Evolutionary conservation across 1,284 basidiomycete genomes (phyloP).

Genomic region (Sphagnurus paluster): DNA sequence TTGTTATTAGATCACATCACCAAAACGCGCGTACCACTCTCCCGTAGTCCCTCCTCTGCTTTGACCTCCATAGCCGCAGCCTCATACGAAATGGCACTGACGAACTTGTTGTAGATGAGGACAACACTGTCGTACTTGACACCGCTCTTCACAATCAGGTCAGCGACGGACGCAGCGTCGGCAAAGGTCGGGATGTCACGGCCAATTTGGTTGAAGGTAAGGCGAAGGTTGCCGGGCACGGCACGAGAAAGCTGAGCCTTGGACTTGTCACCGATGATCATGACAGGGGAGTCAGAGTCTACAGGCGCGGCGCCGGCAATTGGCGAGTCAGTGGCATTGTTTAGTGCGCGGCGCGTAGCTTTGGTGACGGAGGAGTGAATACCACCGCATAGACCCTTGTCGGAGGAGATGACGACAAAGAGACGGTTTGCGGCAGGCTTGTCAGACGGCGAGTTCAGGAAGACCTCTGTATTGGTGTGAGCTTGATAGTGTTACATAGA

Average conservation of each 20-base stretch:
- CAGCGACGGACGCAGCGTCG: constrained; percentile 92
- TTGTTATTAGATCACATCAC: neutral
- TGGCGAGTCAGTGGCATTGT: constrained; percentile 53
- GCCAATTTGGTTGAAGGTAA: constrained; percentile 98
- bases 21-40: constrained; percentile 60
- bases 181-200: constrained; percentile 97
- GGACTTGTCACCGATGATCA: constrained; percentile 97
- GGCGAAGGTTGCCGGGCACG: constrained; percentile 66
- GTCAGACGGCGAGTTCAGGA: constrained; percentile 69
- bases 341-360: constrained; percentile 73
- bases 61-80: constrained; percentile 74
- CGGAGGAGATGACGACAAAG: constrained; percentile 93
- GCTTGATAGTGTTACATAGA: too few relatives aligned
- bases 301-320: constrained; percentile 48
- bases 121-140: constrained; percentile 88
- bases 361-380: constrained; percentile 98
- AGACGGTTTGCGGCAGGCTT: constrained; percentile 73
- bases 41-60: constrained; percentile 78
- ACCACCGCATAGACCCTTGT: constrained; percentile 99
- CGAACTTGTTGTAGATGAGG: constrained; percentile 94
- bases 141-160: constrained; percentile 87
- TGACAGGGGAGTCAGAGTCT: constrained; percentile 67
- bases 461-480: constrained; percentile 64
- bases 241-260: constrained; percentile 87
- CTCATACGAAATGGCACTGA: constrained; percentile 95